Evolutionary conservation across 305 asterid genomes (phyloP), one percentile per base, ranked within the genome.

Genomic region (Fraxinus sp.): DNA sequence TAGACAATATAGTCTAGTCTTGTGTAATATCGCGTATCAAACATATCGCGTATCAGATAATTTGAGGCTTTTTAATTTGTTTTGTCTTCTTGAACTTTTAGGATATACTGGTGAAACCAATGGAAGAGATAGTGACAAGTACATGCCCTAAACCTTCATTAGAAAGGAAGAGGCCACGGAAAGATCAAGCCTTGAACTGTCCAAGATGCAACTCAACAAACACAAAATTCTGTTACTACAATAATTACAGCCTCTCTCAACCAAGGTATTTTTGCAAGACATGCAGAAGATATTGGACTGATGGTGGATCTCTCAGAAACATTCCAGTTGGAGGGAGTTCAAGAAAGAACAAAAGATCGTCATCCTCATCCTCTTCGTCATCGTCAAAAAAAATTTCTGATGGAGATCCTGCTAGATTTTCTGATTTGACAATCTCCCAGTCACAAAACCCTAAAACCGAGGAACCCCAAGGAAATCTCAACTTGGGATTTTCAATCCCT

Each of bases 321-420:
- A 92, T 94, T 70, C 98, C 98, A 0, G 98, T 94, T 11, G 98
- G 98, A 0, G 98, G 98, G 3, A 97, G 94, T 70, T 92, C 94
- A 4, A 85, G 98, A 22, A 94, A 91, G 87, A 91, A 91, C 89
- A 94, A 88, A 77, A 84, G 89, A 81, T 84, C 89, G 0, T 83
- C 91, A 0, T 43, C 86, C 7, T 39, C 16, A 10, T 36, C 41
- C 41, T 36, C 41, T 36, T 41, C 52, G 13, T 41, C 52, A 41
- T 46, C 57, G 16, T 13, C 18, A 13, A 46, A 46, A 46, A 88
- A 85, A 22, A 77, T 88, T 7, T 90, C 91, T 26, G 91, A 90
- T n/a, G 64, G 62, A 52, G 7, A 52, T 46, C 57, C 18, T 46
- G 57, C 57, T 46, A 10, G 52, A 41, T 41, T 41, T 49, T 49